Evolutionary conservation across 1,284 basidiomycete species (phyloP).

Genomic region (Apiotrichum laibachii): DNA sequence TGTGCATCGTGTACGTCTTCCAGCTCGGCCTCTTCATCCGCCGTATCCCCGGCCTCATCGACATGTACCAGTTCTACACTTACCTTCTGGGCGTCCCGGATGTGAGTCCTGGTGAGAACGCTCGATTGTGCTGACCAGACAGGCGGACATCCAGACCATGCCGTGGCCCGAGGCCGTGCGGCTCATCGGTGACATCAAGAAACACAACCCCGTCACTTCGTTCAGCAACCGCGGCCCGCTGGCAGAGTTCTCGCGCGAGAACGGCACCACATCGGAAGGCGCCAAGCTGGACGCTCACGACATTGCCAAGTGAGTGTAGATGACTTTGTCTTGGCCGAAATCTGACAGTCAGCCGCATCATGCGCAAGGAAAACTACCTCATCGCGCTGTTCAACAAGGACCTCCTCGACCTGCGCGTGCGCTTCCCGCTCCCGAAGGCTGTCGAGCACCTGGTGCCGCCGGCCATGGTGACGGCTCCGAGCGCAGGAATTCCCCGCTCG

Average conservation of each 20-base stretch:
- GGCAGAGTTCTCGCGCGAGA: constrained; percentile 36
- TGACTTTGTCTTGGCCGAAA: not conserved
- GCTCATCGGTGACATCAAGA: constrained; percentile 80
- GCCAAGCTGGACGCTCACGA: constrained; percentile 88
- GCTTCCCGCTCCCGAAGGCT: constrained; percentile 63
- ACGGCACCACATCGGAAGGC: constrained; percentile 49
- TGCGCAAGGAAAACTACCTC: constrained; percentile 97
- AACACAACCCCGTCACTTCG: constrained; percentile 83
- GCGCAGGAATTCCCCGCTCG: constrained; percentile 26
- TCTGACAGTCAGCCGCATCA: constrained; percentile 62
- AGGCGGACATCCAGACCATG: constrained; percentile 96
- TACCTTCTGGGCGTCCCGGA: constrained; percentile 60
- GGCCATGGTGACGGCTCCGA: constrained; percentile 27
- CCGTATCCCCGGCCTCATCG: constrained; percentile 68
- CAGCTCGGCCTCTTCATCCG: constrained; percentile 55
- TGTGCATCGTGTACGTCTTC: constrained; percentile 72
- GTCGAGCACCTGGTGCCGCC: constrained; percentile 38
- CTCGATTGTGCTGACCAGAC: constrained; percentile 36
- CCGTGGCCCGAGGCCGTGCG: constrained; percentile 94
- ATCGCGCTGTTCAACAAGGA: constrained; percentile 98
- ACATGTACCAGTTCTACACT: constrained; percentile 85
- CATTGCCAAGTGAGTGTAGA: constrained; percentile 54
- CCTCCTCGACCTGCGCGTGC: constrained; percentile 75
- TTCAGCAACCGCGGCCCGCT: constrained; percentile 56
- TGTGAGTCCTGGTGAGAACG: constrained; percentile 43